phyloP scores from a whole-genome alignment of 306 rosid species.

The Pyrus bretschneideri region DNA sequence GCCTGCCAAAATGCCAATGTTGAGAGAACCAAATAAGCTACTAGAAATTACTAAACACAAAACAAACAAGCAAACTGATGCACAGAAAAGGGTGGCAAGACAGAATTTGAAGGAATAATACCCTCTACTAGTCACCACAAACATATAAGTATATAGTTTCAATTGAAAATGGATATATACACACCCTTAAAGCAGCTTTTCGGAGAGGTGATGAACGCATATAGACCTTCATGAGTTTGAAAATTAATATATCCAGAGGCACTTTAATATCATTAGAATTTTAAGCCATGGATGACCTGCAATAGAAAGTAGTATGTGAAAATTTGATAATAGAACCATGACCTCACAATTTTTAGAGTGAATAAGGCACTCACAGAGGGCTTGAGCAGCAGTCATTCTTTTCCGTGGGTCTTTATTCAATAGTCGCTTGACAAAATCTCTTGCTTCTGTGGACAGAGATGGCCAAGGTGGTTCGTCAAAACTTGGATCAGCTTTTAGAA shows the following conservation, averaged over 20 bases:
- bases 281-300: slow-evolving; percentile 95
- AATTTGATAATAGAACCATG: slow-evolving; percentile 8
- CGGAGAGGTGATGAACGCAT: slow-evolving; percentile 86
- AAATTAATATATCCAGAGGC: slow-evolving; percentile 67
- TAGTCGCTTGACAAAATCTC: slow-evolving; percentile 76
- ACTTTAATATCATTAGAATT: slow-evolving; percentile 48
- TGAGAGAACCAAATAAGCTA: not conserved
- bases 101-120: not conserved
- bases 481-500: slow-evolving; percentile 79
- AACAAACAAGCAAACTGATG: not conserved
- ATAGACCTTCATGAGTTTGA: slow-evolving; percentile 83
- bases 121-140: not conserved
- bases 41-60: not conserved
- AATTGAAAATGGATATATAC: slow-evolving; percentile 21
- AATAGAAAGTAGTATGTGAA: slow-evolving; percentile 27
- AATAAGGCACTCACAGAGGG: slow-evolving; percentile 51
- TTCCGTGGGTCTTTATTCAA: slow-evolving; percentile 85
- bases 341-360: not conserved
- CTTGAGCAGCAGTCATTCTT: slow-evolving; percentile 92
- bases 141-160: not conserved
- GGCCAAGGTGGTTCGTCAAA: slow-evolving; percentile 97
- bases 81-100: not conserved
- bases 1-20: slow-evolving; percentile 47
- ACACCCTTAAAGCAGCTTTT: slow-evolving; percentile 85
- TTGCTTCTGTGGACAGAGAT: slow-evolving; percentile 64